These are phyloP conservation scores for Oryza meyeriana DNA, from an alignment of 176 grass and related monocot species.

Conservation along the genomic window DNA sequence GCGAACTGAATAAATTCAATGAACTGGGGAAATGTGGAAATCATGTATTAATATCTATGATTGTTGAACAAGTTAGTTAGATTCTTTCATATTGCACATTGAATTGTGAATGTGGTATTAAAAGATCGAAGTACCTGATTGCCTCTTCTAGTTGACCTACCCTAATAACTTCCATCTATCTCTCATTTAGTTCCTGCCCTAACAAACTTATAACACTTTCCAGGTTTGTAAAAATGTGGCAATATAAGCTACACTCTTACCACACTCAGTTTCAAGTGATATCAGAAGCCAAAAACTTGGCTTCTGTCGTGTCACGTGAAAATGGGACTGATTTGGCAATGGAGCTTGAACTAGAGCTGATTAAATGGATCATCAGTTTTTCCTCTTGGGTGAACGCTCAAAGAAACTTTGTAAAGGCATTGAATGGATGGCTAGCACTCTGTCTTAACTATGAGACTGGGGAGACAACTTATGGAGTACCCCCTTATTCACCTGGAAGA, in stretches of 20 bases:
- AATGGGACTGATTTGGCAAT: slow-evolving; percentile 33
- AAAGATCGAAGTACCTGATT: slow-evolving; percentile 1
- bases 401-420: slow-evolving; percentile 65
- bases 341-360: slow-evolving; percentile 80
- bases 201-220: slow-evolving; percentile 17
- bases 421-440: slow-evolving; percentile 83
- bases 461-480: slow-evolving; percentile 31
- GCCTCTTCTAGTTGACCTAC: not conserved
- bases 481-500: slow-evolving; percentile 59
- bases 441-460: slow-evolving; percentile 60
- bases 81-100: not conserved
- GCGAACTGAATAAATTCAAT: not conserved
- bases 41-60: not conserved
- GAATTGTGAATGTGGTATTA: not conserved
- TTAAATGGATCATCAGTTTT: slow-evolving; percentile 85
- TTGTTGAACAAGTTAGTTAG: not conserved
- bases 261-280: slow-evolving; percentile 61
- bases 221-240: slow-evolving; percentile 90
- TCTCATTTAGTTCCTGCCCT: not conserved
- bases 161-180: not conserved
- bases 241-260: slow-evolving; percentile 65
- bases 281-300: slow-evolving; percentile 54
- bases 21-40: not conserved
- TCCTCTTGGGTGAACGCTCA: slow-evolving; percentile 75
- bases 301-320: slow-evolving; percentile 36